Conservation (phyloP, 768 basidiomycete species). For the Mycena vitilis region DNA sequence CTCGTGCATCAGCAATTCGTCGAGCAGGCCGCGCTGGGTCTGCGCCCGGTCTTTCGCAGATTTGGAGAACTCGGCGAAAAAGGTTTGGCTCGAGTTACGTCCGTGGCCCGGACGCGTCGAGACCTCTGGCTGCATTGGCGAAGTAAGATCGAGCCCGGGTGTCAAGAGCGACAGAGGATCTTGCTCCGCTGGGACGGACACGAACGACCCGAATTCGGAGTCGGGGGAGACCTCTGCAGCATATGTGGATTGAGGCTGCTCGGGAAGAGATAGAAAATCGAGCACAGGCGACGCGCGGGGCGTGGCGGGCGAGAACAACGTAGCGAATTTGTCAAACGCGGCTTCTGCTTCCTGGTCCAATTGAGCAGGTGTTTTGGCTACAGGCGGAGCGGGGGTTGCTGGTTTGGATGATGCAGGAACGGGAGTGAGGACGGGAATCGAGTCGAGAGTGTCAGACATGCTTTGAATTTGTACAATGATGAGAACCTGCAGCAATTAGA, state of each 20-base stretch:
- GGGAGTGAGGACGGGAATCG: conserved; percentile 32
- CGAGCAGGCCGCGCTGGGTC: conserved; percentile 64
- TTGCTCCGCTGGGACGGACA: conserved; percentile 64
- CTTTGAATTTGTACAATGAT: conserved; percentile 34
- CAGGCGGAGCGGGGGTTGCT: conserved; percentile 17
- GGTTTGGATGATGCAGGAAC: conserved; percentile 18
- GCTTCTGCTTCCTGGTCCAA: conserved; percentile 40
- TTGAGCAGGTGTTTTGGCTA: conserved; percentile 23
- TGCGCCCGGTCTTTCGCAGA: conserved; percentile 67
- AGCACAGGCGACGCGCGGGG: conserved; percentile 50
- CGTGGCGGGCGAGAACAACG: conserved; percentile 55
- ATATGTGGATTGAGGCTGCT: conserved; percentile 30
- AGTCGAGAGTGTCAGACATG: conserved; percentile 33
- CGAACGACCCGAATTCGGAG: conserved; percentile 72
- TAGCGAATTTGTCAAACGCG: conserved; percentile 54
- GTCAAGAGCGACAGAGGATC: conserved; percentile 58
- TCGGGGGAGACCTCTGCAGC: conserved; percentile 44
- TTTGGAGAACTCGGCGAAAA: conserved; percentile 72
- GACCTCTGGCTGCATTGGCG: conserved; percentile 13
- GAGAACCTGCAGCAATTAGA: conserved; percentile 3
- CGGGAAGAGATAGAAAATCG: conserved; percentile 16
- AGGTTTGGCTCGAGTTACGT: conserved; percentile 53
- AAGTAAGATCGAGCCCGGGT: conserved; percentile 27
- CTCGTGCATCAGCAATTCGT: conserved; percentile 74
- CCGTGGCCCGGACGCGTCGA: conserved; percentile 25